A percentile compares a stretch with the other conserved stretches of the same genome.
Evolutionary conservation across 2,329 filamentous ascomycete species (phyloP).

Genomic region (Dothidotthia symphoricarpi): DNA sequence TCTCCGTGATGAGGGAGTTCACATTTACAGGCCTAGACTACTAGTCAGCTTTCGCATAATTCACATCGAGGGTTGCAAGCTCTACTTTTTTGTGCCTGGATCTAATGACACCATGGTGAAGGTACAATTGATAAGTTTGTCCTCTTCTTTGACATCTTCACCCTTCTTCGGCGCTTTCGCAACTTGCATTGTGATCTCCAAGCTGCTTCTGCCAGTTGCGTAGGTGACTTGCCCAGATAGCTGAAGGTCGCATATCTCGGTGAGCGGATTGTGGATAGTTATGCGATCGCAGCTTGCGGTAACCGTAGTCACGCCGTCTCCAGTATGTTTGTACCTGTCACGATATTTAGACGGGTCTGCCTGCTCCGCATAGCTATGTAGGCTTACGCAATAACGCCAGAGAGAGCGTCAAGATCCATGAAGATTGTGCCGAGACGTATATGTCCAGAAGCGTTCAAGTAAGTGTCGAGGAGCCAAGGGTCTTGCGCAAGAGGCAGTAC

Average conservation of each 20-base stretch:
- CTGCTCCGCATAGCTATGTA: slow-evolving; percentile 56
- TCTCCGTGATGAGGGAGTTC: slow-evolving; percentile 61
- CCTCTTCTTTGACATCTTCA: slow-evolving; percentile 56
- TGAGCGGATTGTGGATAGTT: slow-evolving; percentile 67
- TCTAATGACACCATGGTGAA: slow-evolving; percentile 78
- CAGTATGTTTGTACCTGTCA: slow-evolving; percentile 63
- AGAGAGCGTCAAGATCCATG: slow-evolving; percentile 77
- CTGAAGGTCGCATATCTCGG: slow-evolving; percentile 75
- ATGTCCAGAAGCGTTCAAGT: slow-evolving; percentile 73
- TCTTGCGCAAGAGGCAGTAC: slow-evolving; percentile 70
- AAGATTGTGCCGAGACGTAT: slow-evolving; percentile 70
- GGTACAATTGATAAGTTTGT: slow-evolving; percentile 67
- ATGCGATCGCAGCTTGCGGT: slow-evolving; percentile 65
- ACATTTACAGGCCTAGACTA: slow-evolving; percentile 56
- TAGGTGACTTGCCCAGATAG: slow-evolving; percentile 69
- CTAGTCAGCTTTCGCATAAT: neutral
- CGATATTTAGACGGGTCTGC: slow-evolving; percentile 14
- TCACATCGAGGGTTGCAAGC: neutral
- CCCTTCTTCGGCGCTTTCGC: slow-evolving; percentile 64
- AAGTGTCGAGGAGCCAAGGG: slow-evolving; percentile 74
- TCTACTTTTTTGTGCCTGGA: slow-evolving; percentile 62
- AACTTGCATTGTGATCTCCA: slow-evolving; percentile 73
- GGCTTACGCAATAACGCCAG: slow-evolving; percentile 64
- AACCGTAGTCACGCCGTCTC: slow-evolving; percentile 62
- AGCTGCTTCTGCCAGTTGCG: slow-evolving; percentile 68